Conservation (phyloP, 2,329 filamentous ascomycete genomes). For the Immersiporthe knoxdaviesiana region DNA sequence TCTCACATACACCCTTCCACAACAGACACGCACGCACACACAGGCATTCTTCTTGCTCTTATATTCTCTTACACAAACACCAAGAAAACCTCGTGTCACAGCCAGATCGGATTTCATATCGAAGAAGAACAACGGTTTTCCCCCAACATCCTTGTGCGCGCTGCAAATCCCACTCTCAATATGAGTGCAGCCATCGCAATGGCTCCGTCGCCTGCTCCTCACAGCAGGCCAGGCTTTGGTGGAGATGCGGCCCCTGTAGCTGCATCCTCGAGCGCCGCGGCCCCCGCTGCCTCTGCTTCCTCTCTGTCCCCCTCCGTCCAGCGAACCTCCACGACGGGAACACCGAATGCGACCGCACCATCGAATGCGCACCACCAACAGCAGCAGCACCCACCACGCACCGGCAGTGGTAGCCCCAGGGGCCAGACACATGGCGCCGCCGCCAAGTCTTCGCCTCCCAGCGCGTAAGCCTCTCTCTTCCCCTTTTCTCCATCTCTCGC, state of each 20-base stretch:
- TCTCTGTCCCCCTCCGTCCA: slow-evolving; percentile 50
- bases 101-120: background rate
- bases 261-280: slow-evolving; percentile 40
- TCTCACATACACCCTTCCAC: background rate
- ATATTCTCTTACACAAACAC: background rate
- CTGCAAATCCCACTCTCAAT: slow-evolving; percentile 38
- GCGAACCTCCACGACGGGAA: slow-evolving; percentile 46
- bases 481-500: slow-evolving; percentile 9
- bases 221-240: slow-evolving; percentile 63
- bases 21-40: background rate
- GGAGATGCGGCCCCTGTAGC: slow-evolving; percentile 50
- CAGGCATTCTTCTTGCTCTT: slow-evolving; percentile 4
- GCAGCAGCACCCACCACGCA: slow-evolving; percentile 39
- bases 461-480: slow-evolving; percentile 54
- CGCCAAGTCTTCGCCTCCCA: slow-evolving; percentile 60
- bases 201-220: slow-evolving; percentile 69
- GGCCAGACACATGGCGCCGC: slow-evolving; percentile 41
- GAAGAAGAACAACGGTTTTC: background rate
- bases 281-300: slow-evolving; percentile 36
- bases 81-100: background rate
- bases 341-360: slow-evolving; percentile 46
- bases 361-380: slow-evolving; percentile 15
- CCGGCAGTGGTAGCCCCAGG: slow-evolving; percentile 59
- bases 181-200: slow-evolving; percentile 72
- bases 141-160: background rate